phyloP scores from a whole-genome alignment of 139 green algal genomes.

The Ostreobium quekettii region DNA sequence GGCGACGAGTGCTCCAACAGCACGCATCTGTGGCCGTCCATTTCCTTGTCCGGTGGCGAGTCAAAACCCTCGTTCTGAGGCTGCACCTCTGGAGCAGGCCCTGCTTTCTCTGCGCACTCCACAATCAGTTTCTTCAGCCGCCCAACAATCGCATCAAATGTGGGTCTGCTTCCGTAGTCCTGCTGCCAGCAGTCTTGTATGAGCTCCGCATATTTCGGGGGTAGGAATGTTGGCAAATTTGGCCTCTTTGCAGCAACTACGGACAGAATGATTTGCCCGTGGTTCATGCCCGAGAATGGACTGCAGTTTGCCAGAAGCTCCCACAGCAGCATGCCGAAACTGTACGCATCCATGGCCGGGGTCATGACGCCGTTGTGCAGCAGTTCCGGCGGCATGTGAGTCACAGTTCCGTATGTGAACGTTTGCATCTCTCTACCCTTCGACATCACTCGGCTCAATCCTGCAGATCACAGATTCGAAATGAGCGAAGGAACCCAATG shows the following conservation, averaged over 20 bases:
- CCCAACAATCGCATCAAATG: conserved; percentile 5
- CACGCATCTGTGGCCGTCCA: too few relatives aligned
- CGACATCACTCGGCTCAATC: background rate
- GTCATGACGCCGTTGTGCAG: conserved; percentile 26
- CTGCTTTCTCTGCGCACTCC: background rate
- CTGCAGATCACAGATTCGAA: background rate
- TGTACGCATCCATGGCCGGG: conserved; percentile 30
- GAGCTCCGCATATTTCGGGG: conserved; percentile 24
- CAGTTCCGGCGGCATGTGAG: conserved; percentile 36
- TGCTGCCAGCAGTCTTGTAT: conserved; percentile 32
- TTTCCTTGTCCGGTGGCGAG: too few relatives aligned
- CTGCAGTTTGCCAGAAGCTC: background rate
- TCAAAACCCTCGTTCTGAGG: too few relatives aligned
- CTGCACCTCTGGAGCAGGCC: too few relatives aligned
- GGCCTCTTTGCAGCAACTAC: conserved; percentile 1
- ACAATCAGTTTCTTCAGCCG: conserved; percentile 8
- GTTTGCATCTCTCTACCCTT: background rate
- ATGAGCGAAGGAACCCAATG: background rate
- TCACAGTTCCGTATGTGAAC: conserved; percentile 28
- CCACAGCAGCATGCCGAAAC: conserved; percentile 34
- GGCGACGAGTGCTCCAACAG: too few relatives aligned
- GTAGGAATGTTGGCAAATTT: conserved; percentile 23
- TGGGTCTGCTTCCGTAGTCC: conserved; percentile 19
- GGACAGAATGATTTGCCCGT: background rate
- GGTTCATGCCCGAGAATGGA: background rate